Base-by-base conservation (phyloP, 768 basidiomycete genomes). In the Xanthoconium stramineum region DNA sequence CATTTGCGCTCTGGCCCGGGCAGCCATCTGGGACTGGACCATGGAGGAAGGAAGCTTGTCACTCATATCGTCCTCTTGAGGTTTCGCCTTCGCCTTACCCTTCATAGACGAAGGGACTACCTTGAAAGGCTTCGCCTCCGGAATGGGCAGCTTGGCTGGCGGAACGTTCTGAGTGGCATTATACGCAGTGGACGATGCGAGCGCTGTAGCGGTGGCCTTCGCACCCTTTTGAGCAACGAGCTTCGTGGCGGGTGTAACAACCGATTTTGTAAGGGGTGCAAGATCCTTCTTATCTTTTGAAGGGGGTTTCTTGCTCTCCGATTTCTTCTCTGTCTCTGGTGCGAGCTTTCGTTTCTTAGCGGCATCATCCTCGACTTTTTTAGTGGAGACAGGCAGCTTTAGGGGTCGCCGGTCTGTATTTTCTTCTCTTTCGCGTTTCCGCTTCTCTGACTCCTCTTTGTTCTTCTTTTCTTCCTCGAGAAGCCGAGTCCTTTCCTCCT, bases 391-490 rank as follows among this genome's bases (percentile, higher is more conserved):
- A 37, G 75, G 63, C 38, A 70, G 64, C 64, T 85, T 87, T 24
- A 85, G 61, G 0, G 80, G 79, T 45, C 84, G 78, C 68, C 89
- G 90, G 58, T 88, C 85, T 3, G 85, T 86, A 51, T 79, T 75
- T 60, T 92, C 88, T 60, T 92, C 89, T 39, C 88, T 81, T 66
- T 92, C 92, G 64, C 88, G 83, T 72, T 94, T 93, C 55, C 89
- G 80, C 51, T 82, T 82, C 55, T 94, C 91, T 17, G 77, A 75
- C 53, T 91, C 89, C 48, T 89, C 88, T 65, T 82, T 90, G 64
- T 78, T 69, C 70, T 83, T 90, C 60, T 78, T 81, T 57, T 92
- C 91, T 60, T 88, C 82, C 38, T 90, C 88, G 46, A 79, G 69
- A 32, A 76, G 72, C 33, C 81, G 81, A 2, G 75, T 71, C 67